Evolutionary conservation across 495 filamentous ascomycete species (phyloP).

Genomic region (Hypomontagnella submonticulosa): DNA sequence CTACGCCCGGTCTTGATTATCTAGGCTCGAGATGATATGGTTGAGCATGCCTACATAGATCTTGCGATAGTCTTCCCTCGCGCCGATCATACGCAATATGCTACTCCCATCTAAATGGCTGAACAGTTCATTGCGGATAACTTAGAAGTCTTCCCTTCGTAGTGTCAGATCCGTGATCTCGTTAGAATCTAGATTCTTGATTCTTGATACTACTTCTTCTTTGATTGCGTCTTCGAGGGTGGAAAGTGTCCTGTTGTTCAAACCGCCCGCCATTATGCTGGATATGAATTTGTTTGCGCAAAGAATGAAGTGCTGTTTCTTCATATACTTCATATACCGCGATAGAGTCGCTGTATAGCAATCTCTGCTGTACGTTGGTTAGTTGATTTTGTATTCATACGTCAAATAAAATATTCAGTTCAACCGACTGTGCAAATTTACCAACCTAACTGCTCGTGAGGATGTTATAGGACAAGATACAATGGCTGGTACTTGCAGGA

Average conservation of each 20-base stretch:
- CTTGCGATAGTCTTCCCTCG: not conserved
- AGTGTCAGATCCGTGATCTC: not conserved
- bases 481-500: too few relatives aligned
- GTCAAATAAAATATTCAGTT: too few relatives aligned
- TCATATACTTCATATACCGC: too few relatives aligned
- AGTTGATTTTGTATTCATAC: too few relatives aligned
- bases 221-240: constrained; percentile 4
- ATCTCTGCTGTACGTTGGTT: too few relatives aligned
- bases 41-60: constrained; percentile 10
- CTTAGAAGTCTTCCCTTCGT: constrained; percentile 5
- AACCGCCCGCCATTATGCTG: constrained; percentile 8
- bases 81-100: constrained; percentile 1
- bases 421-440: too few relatives aligned
- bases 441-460: too few relatives aligned
- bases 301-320: too few relatives aligned
- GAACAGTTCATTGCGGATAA: constrained; percentile 4
- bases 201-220: not conserved
- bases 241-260: not conserved
- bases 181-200: constrained; percentile 1
- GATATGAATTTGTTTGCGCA: too few relatives aligned
- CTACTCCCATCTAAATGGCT: not conserved
- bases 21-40: not conserved
- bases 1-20: not conserved
- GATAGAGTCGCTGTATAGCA: too few relatives aligned
- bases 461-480: too few relatives aligned